Evolutionary conservation across 73 alveolate genomes (phyloP), one percentile per base, ranked within the genome.

Genomic region (Stentor roeselii): DNA sequence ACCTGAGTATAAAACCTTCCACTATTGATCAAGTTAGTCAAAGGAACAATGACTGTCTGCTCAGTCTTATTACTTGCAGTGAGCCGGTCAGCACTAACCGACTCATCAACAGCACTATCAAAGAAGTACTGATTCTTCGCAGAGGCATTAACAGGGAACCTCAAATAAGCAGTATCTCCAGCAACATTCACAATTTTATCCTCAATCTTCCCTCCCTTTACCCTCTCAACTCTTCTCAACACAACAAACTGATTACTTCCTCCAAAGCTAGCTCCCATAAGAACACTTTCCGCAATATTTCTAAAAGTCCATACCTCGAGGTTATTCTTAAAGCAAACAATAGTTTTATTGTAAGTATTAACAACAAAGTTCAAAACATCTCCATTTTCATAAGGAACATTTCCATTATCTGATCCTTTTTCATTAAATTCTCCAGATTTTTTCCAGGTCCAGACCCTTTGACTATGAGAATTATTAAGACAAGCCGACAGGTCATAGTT

Each of bases 391-490:
- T 37, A 39, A 14, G 2, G 36, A 1, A 39, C 38, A 1, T 38
- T 67, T 37, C 36, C 0, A 14, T 1, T 39, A 3, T 0, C n/a
- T 37, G 60, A 37, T 21, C 74, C 84, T 76, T 41, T 76, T 37
- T n/a, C 39, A 76, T 76, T 78, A 37, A 37, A 76, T 2, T 76
- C 84, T 37, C 84, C 84, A 15, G 60, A 39, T 76, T 37, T 39
- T 37, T 39, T 76, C 84, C 84, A 76, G 39, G 84, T 21, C 75
- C 74, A 76, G 14, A 3, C 30, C 39, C 39, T 40, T 39, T n/a
- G 32, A 39, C 40, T 34, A 2, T 35, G n/a, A 41, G 32, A 78
- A n/a, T 37, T 39, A 21, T 35, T 35, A 3, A 41, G 42, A 2
- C 59, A 76, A 14, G 27, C 67, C 11, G 50, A n/a, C 0, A 67